phyloP scores from a whole-genome alignment of 1,284 basidiomycete species.

The Cutaneotrichosporon sp. region DNA sequence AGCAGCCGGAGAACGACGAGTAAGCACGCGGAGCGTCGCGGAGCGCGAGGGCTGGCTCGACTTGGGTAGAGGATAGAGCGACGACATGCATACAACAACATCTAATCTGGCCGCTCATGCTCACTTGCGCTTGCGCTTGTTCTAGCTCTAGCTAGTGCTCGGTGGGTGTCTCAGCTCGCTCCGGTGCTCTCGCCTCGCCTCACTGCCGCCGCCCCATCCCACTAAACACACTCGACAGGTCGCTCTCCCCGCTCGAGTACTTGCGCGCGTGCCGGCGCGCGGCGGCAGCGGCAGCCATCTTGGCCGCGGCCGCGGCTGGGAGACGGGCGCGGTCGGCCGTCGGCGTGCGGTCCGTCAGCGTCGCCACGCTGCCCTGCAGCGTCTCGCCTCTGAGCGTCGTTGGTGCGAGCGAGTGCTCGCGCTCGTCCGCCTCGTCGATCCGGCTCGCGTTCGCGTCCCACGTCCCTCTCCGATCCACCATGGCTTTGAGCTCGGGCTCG shows the following conservation, averaged over 20 bases:
- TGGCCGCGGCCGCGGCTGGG: background rate
- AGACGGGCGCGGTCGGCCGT: constrained; percentile 7
- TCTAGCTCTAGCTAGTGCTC: too few species aligned
- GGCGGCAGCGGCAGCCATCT: background rate
- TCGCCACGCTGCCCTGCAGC: constrained; percentile 18
- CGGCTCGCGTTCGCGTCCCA: constrained; percentile 25
- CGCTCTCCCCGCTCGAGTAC: constrained; percentile 22
- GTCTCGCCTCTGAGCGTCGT: constrained; percentile 26
- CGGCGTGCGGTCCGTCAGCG: constrained; percentile 25
- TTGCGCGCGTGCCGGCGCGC: constrained; percentile 9
- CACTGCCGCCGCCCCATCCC: background rate
- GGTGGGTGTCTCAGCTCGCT: background rate
- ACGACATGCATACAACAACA: constrained; percentile 23
- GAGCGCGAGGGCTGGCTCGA: background rate
- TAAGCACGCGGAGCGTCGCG: constrained; percentile 15
- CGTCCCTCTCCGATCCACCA: background rate
- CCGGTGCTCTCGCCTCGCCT: background rate
- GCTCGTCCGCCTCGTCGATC: constrained; percentile 41
- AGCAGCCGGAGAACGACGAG: constrained; percentile 59
- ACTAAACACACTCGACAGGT: constrained; percentile 16
- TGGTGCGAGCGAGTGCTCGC: constrained; percentile 26
- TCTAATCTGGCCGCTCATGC: constrained; percentile 6
- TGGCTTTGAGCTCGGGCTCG: constrained; percentile 16
- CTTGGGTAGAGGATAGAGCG: background rate
- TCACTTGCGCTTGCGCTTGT: too few species aligned